Conservation (phyloP, 1,284 basidiomycete genomes). For the Tylopilus sp. region DNA sequence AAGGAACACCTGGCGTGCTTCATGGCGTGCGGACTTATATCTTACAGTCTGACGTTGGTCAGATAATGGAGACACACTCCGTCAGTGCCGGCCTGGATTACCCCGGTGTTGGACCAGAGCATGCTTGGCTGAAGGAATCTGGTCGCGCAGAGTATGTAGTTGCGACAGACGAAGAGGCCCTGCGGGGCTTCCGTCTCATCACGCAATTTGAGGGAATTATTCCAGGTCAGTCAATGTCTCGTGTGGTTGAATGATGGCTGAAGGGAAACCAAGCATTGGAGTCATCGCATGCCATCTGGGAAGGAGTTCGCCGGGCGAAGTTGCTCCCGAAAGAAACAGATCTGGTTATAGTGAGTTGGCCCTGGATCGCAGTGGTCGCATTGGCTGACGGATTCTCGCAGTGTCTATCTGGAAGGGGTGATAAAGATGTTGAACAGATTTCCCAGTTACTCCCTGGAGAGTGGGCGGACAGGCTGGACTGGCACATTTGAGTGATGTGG, state of each 20-base stretch:
- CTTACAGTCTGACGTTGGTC: constrained; percentile 82
- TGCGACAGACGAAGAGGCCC: constrained; percentile 90
- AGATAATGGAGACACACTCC: constrained; percentile 96
- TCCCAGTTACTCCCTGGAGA: constrained; percentile 75
- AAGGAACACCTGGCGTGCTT: constrained; percentile 89
- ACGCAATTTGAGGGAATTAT: constrained; percentile 97
- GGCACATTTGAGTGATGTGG: constrained; percentile 49
- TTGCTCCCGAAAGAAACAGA: constrained; percentile 80
- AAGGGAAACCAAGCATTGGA: constrained; percentile 65
- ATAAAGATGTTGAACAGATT: constrained; percentile 93
- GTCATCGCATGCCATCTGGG: constrained; percentile 94
- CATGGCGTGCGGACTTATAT: constrained; percentile 96
- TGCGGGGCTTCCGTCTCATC: constrained; percentile 86
- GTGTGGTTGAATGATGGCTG: constrained; percentile 7
- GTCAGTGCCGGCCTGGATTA: constrained; percentile 94
- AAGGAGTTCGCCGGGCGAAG: constrained; percentile 81
- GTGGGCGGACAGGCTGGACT: constrained; percentile 86
- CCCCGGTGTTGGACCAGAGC: constrained; percentile 94
- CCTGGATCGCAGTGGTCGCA: not conserved
- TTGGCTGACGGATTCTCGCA: constrained; percentile 31
- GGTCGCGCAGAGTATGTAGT: constrained; percentile 90
- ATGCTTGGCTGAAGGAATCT: constrained; percentile 93
- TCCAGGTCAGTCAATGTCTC: constrained; percentile 57
- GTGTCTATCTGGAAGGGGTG: constrained; percentile 87
- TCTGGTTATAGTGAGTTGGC: constrained; percentile 78